Evolutionary conservation across 306 rosid species (phyloP), one percentile per base, ranked within the genome.

Genomic region (Acacia melanoxylon): DNA sequence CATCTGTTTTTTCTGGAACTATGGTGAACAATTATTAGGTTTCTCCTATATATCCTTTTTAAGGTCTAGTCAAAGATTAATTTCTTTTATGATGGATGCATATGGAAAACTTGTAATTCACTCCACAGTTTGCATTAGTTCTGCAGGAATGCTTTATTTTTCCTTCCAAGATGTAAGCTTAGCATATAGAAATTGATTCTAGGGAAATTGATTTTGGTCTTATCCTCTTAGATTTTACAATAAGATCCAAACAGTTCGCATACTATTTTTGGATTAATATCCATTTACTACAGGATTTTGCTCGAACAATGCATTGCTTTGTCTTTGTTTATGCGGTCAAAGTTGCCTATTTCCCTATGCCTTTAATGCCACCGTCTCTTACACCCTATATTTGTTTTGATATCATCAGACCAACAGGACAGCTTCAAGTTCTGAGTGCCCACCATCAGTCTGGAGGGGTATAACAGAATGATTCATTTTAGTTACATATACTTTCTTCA

Each of bases 371-470:
- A 51, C 51, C 35, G 5, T 41, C 44, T 58, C 71, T 24, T 80
- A 82, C 75, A 78, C 74, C 19, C 52, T 33, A 56, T 77, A 40
- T 81, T 56, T 83, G 42, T 71, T 76, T 73, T 72, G 24, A 84
- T 78, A 51, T 65, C 31, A 40, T 85, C 89, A 95, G 99, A 79
- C 90, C 89, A 88, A 79, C 84, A 29, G 98, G 99, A 74, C 87
- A 92, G 84, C 97, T 93, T 82, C 85, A 92, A 89, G 88, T 77
- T 89, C 92, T 93, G 78, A 93, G 99, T 75, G 97, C 98, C 52
- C 99, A 95, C 69, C 99, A 92, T 89, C 99, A 93, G 78, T 95
- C 98, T 68, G 98, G 99, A 87, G 98, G 99, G 98, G 98, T 95
- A 92, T 79, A 75, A 44, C 70, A 68, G 13, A 68, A 11, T 17